Evolutionary conservation across 192 early-diverging fungal genomes (phyloP).

Genomic region (Coemansia sp.): DNA sequence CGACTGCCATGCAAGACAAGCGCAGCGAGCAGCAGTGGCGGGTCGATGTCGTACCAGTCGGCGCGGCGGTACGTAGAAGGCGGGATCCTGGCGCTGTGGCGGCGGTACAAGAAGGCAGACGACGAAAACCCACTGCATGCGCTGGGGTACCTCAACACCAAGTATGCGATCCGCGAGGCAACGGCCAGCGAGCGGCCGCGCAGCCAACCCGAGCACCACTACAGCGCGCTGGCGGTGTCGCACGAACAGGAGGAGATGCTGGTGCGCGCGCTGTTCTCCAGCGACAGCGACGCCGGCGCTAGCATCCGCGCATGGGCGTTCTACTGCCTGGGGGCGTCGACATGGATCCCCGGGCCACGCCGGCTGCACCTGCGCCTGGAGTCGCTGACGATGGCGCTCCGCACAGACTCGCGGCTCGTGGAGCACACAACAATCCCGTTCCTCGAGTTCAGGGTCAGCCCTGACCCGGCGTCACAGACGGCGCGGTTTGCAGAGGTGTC

Average conservation of each 20-base stretch:
- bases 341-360: conserved; percentile 50
- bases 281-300: conserved; percentile 21
- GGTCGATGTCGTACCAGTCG: conserved; percentile 56
- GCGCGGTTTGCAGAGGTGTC: conserved; percentile 52
- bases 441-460: conserved; percentile 54
- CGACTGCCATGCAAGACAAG: conserved; percentile 54
- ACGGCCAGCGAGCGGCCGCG: conserved; percentile 45
- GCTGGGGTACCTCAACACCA: conserved; percentile 54
- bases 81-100: conserved; percentile 56
- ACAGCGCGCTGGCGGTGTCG: conserved; percentile 30
- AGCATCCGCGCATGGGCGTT: conserved; percentile 50
- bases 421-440: conserved; percentile 55
- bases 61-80: conserved; percentile 55
- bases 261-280: conserved; percentile 31
- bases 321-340: conserved; percentile 52
- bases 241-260: conserved; percentile 45
- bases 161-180: conserved; percentile 56
- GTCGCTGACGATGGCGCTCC: conserved; percentile 46
- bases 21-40: conserved; percentile 28
- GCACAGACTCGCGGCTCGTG: conserved; percentile 48
- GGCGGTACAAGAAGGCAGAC: conserved; percentile 36
- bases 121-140: conserved; percentile 55
- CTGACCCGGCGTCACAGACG: conserved; percentile 37
- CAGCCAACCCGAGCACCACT: conserved; percentile 40
- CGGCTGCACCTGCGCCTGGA: conserved; percentile 52